A percentile compares a stretch with the other conserved stretches of the same genome.
phyloP scores from a whole-genome alignment of 2,329 filamentous ascomycete species.

The Neopestalotiopsis sp. region DNA sequence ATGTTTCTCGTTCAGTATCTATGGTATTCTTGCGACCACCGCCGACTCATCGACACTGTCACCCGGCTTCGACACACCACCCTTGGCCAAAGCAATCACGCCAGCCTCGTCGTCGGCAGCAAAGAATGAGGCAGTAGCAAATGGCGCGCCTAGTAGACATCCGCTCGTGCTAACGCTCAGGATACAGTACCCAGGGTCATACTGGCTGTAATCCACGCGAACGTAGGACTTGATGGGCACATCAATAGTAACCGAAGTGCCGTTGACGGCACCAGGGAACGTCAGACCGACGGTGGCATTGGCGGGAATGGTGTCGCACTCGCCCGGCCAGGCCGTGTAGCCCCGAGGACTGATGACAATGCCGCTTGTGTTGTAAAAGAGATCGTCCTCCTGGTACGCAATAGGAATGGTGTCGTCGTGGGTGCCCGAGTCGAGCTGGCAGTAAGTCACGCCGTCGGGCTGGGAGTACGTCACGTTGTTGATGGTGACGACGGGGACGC shows the following conservation, averaged over 20 bases:
- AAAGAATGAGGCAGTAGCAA: conserved; percentile 37
- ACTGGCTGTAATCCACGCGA: conserved; percentile 26
- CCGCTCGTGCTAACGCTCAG: conserved; percentile 33
- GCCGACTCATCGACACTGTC: conserved; percentile 14
- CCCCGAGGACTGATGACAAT: neutral
- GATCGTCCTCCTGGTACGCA: conserved; percentile 20
- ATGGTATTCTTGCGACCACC: conserved; percentile 18
- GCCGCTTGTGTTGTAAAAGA: conserved; percentile 24
- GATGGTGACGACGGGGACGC: conserved; percentile 29
- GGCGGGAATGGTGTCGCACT: conserved; percentile 35
- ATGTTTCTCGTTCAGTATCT: neutral
- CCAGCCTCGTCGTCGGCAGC: conserved; percentile 38
- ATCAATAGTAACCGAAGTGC: conserved; percentile 31
- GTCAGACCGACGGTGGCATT: conserved; percentile 32
- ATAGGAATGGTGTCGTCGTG: conserved; percentile 24
- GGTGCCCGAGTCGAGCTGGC: conserved; percentile 18
- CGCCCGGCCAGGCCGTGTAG: conserved; percentile 32
- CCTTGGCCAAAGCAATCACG: conserved; percentile 39
- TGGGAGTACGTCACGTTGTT: conserved; percentile 28
- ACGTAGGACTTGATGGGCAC: conserved; percentile 40
- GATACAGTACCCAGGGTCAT: conserved; percentile 29
- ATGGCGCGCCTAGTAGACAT: conserved; percentile 39
- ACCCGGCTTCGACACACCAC: conserved; percentile 35
- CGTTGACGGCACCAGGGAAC: conserved; percentile 30
- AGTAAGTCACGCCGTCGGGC: neutral